Evolutionary conservation across 164 flowering plant genomes (phyloP).

Genomic region (Liriodendron chinense): DNA sequence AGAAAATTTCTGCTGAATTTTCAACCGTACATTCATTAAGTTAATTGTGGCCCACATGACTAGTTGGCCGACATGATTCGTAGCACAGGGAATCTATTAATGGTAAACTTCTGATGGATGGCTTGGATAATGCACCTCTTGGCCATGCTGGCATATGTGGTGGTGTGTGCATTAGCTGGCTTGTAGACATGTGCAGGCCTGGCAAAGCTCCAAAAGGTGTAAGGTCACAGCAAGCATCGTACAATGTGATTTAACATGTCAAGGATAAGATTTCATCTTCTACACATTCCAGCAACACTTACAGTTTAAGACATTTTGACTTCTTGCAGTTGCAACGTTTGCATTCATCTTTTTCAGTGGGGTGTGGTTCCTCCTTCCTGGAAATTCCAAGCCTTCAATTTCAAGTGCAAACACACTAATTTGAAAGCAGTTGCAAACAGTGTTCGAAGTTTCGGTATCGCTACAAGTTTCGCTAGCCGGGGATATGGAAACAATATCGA

Average conservation of each 20-base stretch:
- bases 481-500: too few relatives aligned
- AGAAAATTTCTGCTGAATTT: too few relatives aligned
- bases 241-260: background rate
- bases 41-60: too few relatives aligned
- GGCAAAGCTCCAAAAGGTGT: background rate
- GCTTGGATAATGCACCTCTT: background rate
- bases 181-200: too few relatives aligned
- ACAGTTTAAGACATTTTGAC: conserved; percentile 78
- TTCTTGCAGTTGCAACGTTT: conserved; percentile 74
- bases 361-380: conserved; percentile 32
- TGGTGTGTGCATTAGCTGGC: too few relatives aligned
- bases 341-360: conserved; percentile 41
- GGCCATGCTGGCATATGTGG: too few relatives aligned
- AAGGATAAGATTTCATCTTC: background rate
- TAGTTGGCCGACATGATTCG: too few relatives aligned
- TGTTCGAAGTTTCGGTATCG: too few relatives aligned
- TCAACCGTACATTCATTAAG: too few relatives aligned
- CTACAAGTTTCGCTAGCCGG: too few relatives aligned
- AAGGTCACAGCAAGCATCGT: background rate
- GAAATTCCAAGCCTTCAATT: conserved; percentile 4
- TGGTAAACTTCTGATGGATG: too few relatives aligned
- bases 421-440: background rate
- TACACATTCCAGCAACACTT: conserved; percentile 23
- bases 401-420: background rate
- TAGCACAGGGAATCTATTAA: too few relatives aligned